Evolutionary conservation across 371 early-diverging fungal species (phyloP), one percentile per base, ranked within the genome.

Genomic region (Actinomortierella wolfii): DNA sequence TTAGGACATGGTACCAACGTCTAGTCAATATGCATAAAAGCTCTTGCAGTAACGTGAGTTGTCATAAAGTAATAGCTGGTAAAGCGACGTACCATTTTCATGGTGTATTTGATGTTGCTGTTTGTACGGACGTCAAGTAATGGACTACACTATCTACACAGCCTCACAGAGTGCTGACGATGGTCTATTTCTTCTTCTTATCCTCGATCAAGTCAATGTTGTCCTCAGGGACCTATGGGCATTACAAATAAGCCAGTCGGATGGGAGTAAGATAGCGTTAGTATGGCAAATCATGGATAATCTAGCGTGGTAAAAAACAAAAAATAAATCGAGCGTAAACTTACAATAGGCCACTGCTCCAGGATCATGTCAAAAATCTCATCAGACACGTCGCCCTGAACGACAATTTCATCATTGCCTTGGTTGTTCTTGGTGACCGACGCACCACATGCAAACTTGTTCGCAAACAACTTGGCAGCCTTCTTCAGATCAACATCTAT

Each of bases 381-480:
- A 53, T 94, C 94, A 56, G 85, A 83, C 42, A 93, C 87, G 70
- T 94, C 94, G 40, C 96, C 97, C 68, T 96, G 96, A 17, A 97
- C 93, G 17, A 94, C 89, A 78, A 97, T 96, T 74, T 97, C 97
- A 59, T 97, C 94, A 40, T 79, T 79, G 54, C 94, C 94, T 67
- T 90, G 88, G 57, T 92, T 89, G 70, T 91, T 95, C 83, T 95
- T 95, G 43, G 94, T 89, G 39, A 95, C 96, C 3, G 94, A 93
- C 14, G 94, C 86, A 49, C 96, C 96, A 76, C 93, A 92, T 1
- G 96, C 96, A 76, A 94, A 96, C 78, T 89, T 89, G 64, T 86
- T 92, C 47, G 96, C 94, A 81, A 96, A 95, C 74, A 86, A 77
- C 77, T 97, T 97, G 65, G 96, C 92, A 3, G 94, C 95, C 76